Percentiles rank a stretch among this genome's conserved stretches.
These are phyloP conservation scores for Neofusicoccum cordaticola DNA, from an alignment of 2,329 filamentous ascomycete genomes.

Conservation along the genomic window DNA sequence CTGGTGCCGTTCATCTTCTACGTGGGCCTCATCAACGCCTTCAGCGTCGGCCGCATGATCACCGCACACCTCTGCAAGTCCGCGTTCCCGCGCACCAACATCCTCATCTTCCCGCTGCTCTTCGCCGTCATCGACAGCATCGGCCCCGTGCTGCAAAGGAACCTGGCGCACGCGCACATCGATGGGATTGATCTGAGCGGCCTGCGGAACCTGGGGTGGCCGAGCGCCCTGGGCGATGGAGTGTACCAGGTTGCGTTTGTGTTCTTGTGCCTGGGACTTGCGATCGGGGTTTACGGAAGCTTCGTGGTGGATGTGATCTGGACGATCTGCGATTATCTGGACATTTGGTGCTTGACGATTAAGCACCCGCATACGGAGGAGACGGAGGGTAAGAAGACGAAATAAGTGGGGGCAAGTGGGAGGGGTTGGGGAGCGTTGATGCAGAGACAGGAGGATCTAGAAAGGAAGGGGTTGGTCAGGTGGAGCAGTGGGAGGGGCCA, in stretches of 20 bases:
- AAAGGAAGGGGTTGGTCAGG: background rate
- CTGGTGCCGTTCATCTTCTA: conserved; percentile 88
- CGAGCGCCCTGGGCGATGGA: conserved; percentile 49
- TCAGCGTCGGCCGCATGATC: conserved; percentile 94
- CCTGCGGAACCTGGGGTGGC: conserved; percentile 47
- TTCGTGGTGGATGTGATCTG: conserved; percentile 97
- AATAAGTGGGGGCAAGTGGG: background rate
- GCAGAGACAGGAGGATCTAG: background rate
- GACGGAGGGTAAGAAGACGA: conserved; percentile 12
- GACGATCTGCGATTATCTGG: conserved; percentile 94
- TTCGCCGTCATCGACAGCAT: conserved; percentile 77
- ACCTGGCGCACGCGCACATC: conserved; percentile 23
- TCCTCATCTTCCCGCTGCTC: conserved; percentile 73
- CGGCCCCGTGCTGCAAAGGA: conserved; percentile 62
- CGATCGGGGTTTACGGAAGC: conserved; percentile 89
- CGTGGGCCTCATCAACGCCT: conserved; percentile 86
- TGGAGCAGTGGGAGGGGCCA: too few relatives aligned
- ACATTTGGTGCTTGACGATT: conserved; percentile 98
- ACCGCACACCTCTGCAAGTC: conserved; percentile 87
- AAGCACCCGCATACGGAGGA: conserved; percentile 67
- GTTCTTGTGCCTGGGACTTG: conserved; percentile 81
- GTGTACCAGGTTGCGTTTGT: conserved; percentile 91
- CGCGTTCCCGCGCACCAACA: conserved; percentile 86
- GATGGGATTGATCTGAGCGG: conserved; percentile 21
- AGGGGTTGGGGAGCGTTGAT: background rate